Percentiles rank a stretch among this genome's conserved stretches.
phyloP scores from a whole-genome alignment of 768 basidiomycete genomes.

The Russula sp. region DNA sequence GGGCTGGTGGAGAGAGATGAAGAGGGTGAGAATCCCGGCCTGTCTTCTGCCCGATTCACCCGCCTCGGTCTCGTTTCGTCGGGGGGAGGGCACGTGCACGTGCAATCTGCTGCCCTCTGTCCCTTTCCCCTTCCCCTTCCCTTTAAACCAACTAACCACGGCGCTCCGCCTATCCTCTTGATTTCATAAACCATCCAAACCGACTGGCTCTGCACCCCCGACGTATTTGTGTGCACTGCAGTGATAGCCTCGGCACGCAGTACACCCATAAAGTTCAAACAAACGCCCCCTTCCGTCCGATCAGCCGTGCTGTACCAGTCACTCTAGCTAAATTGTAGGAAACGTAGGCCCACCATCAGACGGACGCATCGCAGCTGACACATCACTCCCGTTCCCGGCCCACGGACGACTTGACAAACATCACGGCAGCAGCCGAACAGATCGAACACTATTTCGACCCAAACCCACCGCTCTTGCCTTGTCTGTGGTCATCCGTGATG shows the following conservation, averaged over 20 bases:
- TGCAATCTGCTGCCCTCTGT: background rate
- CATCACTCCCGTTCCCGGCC: background rate
- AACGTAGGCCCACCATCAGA: too few relatives aligned
- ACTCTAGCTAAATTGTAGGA: too few relatives aligned
- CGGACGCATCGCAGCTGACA: background rate
- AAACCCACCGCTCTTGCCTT: background rate
- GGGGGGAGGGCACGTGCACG: constrained; percentile 3
- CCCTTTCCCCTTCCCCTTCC: background rate
- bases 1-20: background rate
- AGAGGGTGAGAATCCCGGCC: background rate
- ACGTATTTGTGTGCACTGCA: background rate
- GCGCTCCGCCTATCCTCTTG: background rate
- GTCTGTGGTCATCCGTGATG: background rate
- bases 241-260: too few relatives aligned
- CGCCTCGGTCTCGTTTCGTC: background rate
- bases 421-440: background rate
- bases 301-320: background rate
- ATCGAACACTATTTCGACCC: background rate
- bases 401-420: background rate
- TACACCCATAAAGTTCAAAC: background rate
- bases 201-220: background rate
- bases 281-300: background rate
- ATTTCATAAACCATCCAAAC: background rate
- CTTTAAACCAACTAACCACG: background rate
- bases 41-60: background rate